These are phyloP conservation scores for Urochloa ruziziensis DNA, from an alignment of 176 grass and related monocot species.

Conservation along the genomic window DNA sequence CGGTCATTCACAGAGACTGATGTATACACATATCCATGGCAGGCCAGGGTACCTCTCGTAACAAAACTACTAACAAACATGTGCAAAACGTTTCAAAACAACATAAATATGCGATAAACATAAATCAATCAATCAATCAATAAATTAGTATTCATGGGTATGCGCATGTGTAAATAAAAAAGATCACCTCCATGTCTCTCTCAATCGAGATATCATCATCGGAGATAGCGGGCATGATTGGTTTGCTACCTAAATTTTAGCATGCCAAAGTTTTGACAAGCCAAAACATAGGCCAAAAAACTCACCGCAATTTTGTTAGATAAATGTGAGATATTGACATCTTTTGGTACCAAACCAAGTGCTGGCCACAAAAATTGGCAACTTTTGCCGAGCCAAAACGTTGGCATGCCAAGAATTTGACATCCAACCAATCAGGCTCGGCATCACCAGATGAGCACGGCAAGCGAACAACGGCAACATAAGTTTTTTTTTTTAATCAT, in stretches of 20 bases:
- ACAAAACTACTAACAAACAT: no score
- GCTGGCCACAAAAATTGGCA: no score
- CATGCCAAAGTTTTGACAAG: no score
- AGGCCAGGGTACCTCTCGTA: neutral
- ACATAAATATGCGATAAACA: neutral
- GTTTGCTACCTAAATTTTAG: no score
- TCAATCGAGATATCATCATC: neutral
- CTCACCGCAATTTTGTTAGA: no score
- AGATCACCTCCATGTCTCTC: neutral
- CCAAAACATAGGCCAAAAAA: no score
- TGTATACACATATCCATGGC: neutral
- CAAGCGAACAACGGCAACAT: neutral
- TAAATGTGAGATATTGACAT: no score
- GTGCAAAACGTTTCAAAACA: neutral
- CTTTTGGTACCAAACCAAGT: no score
- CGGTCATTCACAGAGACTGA: neutral
- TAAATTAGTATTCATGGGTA: neutral
- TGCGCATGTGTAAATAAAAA: neutral
- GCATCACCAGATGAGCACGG: neutral
- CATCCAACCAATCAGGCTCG: no score
- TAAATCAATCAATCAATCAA: neutral
- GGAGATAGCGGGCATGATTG: no score
- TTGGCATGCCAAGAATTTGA: no score
- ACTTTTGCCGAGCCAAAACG: no score
- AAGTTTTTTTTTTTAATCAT: neutral